Evolutionary conservation across 2,329 filamentous ascomycete species (phyloP).

Genomic region (Pestalotiopsis sp.): DNA sequence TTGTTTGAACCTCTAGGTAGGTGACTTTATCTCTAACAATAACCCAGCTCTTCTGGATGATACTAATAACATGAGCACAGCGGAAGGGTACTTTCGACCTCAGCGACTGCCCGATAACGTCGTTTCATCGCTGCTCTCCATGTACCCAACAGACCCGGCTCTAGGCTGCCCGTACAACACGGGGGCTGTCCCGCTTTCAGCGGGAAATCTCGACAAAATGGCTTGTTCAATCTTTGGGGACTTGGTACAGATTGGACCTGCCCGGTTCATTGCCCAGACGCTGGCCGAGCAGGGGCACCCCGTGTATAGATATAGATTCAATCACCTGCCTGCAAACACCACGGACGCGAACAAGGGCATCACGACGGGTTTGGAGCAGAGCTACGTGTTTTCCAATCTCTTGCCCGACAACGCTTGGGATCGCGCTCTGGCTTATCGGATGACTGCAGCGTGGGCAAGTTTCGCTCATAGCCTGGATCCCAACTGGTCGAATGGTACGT

Average conservation of each 20-base stretch:
- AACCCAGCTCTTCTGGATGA: background rate
- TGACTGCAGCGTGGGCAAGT: background rate
- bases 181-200: background rate
- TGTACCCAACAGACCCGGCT: background rate
- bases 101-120: background rate
- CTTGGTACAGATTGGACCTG: background rate
- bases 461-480: background rate
- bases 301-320: background rate
- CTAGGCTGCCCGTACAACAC: background rate
- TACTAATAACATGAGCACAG: background rate
- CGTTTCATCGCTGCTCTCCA: background rate
- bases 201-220: background rate
- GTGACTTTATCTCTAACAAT: background rate
- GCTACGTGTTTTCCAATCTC: background rate
- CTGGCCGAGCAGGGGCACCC: background rate
- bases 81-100: background rate
- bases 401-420: background rate
- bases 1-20: background rate
- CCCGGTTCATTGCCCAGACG: background rate
- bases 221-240: background rate
- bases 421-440: background rate
- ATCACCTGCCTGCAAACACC: background rate
- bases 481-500: background rate
- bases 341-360: background rate
- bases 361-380: background rate